Evolutionary conservation across 495 filamentous ascomycete genomes (phyloP).

Genomic region (Cryomyces minteri): DNA sequence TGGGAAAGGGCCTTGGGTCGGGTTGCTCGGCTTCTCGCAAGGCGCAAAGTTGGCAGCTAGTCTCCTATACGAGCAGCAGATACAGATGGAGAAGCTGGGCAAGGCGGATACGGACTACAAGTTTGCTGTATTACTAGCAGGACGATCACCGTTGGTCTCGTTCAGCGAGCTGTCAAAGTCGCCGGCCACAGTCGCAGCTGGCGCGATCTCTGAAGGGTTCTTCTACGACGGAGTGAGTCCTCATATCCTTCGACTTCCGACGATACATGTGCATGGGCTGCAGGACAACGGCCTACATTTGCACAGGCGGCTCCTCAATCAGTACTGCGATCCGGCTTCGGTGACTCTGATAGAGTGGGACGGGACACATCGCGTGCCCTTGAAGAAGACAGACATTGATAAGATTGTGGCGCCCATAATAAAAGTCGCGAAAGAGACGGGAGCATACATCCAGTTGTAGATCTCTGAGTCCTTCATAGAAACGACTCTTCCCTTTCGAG

Average conservation of each 20-base stretch:
- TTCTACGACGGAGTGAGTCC: slow-evolving; percentile 14
- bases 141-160: slow-evolving; percentile 32
- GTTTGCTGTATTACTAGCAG: slow-evolving; percentile 34
- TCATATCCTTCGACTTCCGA: slow-evolving; percentile 29
- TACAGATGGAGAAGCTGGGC: slow-evolving; percentile 13
- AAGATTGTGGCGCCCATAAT: slow-evolving; percentile 26
- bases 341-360: slow-evolving; percentile 39
- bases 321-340: slow-evolving; percentile 29
- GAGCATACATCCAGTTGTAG: neutral
- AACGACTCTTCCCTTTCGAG: no score
- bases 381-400: slow-evolving; percentile 35
- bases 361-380: slow-evolving; percentile 37
- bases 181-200: slow-evolving; percentile 13
- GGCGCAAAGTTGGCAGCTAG: slow-evolving; percentile 42
- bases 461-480: no score
- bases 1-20: slow-evolving; percentile 32
- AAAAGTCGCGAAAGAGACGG: neutral
- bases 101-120: slow-evolving; percentile 12
- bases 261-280: slow-evolving; percentile 44
- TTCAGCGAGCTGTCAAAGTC: slow-evolving; percentile 20
- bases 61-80: slow-evolving; percentile 21
- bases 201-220: slow-evolving; percentile 20
- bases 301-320: slow-evolving; percentile 28
- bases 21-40: slow-evolving; percentile 34
- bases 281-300: slow-evolving; percentile 32